Evolutionary conservation across 108 stramenopile species (phyloP).

Genomic region (Halocafeteria seosinensis): DNA sequence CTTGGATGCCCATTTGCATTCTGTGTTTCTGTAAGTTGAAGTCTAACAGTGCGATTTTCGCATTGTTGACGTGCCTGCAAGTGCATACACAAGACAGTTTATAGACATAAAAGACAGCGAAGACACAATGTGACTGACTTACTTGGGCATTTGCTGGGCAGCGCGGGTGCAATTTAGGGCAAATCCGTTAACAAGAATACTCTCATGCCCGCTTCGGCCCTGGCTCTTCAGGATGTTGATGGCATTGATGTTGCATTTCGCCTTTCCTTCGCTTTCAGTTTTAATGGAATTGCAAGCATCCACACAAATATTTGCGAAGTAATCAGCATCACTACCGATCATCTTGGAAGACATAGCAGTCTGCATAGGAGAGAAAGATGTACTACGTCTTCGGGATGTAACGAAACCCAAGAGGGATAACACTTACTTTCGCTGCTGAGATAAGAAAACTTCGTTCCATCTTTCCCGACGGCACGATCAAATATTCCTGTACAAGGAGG

Average conservation of each 20-base stretch:
- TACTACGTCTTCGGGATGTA: too few relatives aligned
- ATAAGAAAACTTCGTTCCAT: conserved; percentile 68
- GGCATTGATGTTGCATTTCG: conserved; percentile 75
- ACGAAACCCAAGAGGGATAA: too few relatives aligned
- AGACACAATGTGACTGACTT: too few relatives aligned
- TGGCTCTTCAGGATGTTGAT: conserved; percentile 98
- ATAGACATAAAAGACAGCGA: too few relatives aligned
- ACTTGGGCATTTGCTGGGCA: conserved; percentile 86
- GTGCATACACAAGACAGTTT: too few relatives aligned
- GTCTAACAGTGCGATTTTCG: conserved; percentile 90
- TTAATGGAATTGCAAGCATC: conserved; percentile 73
- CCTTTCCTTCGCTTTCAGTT: conserved; percentile 15
- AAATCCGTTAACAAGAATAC: conserved; percentile 76
- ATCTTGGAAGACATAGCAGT: conserved; percentile 92
- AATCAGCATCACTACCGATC: conserved; percentile 73
- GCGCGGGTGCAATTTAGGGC: conserved; percentile 81
- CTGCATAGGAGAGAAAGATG: neutral
- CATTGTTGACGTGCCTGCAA: conserved; percentile 52
- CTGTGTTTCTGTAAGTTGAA: conserved; percentile 96
- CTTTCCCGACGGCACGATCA: conserved; percentile 44
- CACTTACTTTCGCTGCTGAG: conserved; percentile 57
- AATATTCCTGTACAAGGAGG: neutral
- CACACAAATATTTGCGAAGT: conserved; percentile 82
- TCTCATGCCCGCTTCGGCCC: conserved; percentile 78
- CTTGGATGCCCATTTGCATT: conserved; percentile 91